phyloP scores from a whole-genome alignment of 345 rosid species.

The Camelina hispida region DNA sequence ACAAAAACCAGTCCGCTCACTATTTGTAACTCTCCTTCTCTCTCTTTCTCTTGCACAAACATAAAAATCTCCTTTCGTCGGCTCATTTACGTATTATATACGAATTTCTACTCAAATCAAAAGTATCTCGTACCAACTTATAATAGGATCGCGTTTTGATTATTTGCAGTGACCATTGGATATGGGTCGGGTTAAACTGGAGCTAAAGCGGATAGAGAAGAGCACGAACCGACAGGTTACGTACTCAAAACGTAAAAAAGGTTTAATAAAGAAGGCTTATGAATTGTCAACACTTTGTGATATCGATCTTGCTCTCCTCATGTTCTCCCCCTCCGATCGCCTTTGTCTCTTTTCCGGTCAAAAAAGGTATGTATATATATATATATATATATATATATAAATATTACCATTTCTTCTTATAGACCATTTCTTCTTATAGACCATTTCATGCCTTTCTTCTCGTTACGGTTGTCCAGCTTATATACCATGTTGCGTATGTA shows the following conservation, averaged over 20 bases:
- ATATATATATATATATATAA: too few species aligned
- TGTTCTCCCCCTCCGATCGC: slow-evolving; percentile 71
- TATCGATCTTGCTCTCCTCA: slow-evolving; percentile 64
- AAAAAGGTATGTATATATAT: slow-evolving; percentile 49
- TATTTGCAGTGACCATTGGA: slow-evolving; percentile 26
- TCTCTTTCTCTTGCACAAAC: slow-evolving; percentile 13
- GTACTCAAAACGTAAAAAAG: slow-evolving; percentile 61
- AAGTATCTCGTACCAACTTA: neutral
- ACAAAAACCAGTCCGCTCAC: neutral
- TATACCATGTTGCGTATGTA: neutral
- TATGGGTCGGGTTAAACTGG: slow-evolving; percentile 61
- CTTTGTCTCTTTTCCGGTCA: slow-evolving; percentile 58
- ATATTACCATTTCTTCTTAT: too few species aligned
- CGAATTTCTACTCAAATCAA: neutral
- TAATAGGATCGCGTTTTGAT: neutral
- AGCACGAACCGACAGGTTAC: slow-evolving; percentile 59
- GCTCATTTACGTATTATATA: slow-evolving; percentile 6
- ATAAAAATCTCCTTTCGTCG: neutral
- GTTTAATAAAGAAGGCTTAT: slow-evolving; percentile 63
- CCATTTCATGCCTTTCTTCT: slow-evolving; percentile 1
- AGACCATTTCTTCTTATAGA: slow-evolving; percentile 4
- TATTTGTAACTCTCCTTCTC: slow-evolving; percentile 6
- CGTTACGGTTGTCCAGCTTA: neutral
- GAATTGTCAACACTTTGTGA: slow-evolving; percentile 67
- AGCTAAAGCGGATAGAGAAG: slow-evolving; percentile 62